These are phyloP conservation scores for Talaromyces adpressus DNA, from an alignment of 495 filamentous ascomycete genomes.

Conservation along the genomic window DNA sequence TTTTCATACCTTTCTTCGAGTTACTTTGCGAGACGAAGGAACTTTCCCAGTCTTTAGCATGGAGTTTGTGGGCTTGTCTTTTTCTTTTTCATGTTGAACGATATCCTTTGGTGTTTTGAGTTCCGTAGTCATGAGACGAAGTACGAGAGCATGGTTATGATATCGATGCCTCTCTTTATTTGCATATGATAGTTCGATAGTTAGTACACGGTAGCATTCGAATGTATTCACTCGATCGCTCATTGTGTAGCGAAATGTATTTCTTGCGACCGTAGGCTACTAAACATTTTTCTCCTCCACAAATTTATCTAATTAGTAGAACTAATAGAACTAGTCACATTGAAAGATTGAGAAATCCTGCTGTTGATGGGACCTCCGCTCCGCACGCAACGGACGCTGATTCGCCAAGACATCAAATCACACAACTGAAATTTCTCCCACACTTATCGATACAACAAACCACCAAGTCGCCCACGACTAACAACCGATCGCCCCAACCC, in stretches of 20 bases:
- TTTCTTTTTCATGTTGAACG: slow-evolving; percentile 2
- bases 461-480: background rate
- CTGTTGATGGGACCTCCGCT: too few relatives aligned
- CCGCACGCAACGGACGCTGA: slow-evolving; percentile 3
- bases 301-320: too few relatives aligned
- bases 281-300: background rate
- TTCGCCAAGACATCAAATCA: slow-evolving; percentile 6
- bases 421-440: slow-evolving; percentile 12
- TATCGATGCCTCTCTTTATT: slow-evolving; percentile 7
- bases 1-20: slow-evolving; percentile 4
- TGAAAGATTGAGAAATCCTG: too few relatives aligned
- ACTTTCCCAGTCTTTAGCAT: slow-evolving; percentile 2
- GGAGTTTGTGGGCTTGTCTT: slow-evolving; percentile 5
- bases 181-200: slow-evolving; percentile 8
- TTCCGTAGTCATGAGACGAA: slow-evolving; percentile 1
- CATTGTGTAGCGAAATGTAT: background rate
- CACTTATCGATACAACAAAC: slow-evolving; percentile 10
- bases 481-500: slow-evolving; percentile 14
- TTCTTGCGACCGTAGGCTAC: background rate
- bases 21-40: background rate
- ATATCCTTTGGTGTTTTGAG: slow-evolving; percentile 8
- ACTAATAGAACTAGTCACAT: too few relatives aligned
- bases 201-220: background rate
- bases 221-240: background rate
- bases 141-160: slow-evolving; percentile 10